Base-by-base conservation (phyloP, 306 rosid species). In the Rosa lucieae region DNA sequence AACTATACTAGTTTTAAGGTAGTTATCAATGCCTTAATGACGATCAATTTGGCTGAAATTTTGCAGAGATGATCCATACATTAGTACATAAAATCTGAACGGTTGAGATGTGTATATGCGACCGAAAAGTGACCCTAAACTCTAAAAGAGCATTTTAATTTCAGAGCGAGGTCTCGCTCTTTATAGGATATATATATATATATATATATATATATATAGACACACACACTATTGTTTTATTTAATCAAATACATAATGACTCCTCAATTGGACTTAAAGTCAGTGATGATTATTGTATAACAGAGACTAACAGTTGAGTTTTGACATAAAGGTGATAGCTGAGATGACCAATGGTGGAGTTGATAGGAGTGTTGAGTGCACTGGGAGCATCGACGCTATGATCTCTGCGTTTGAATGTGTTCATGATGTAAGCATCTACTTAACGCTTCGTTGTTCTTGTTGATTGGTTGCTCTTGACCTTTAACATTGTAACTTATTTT, bases 381-480 rank as follows among this genome's bases (percentile, higher is more conserved):
- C 97, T 0, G 97, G 97, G 29, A 94, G 93, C 84, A 40, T 90
- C 63, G 97, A 94, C 75, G 97, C 97, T 40, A 92, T 92, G 97
- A 86, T 90, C 79, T 89, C 98, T 7, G 98, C 98, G 5, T 94
- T 94, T 29, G 98, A 94, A 88, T 92, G 97, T 51, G 97, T 94
- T 48, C 98, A 94, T 8, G 97, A 94, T 84, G 98, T 94, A 85
- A 42, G 49, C 47, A 32, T 35, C 51, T 32, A 4, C 12, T 46
- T 5, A 73, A 48, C 1, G 23, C 13, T 39, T 37, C 10, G 15
- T 8, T 7, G 0, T 58, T 10, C 73, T 13, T 42, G 42, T 10
- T 17, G 52, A 9, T 51, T 40, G 1, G 47, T 67, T 43, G 26
- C 35, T 18, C 29, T 17, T 20, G 17, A 6, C 51, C 40, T n/a